phyloP scores from a whole-genome alignment of 495 filamentous ascomycete genomes.

The Trichoderma gamsii region DNA sequence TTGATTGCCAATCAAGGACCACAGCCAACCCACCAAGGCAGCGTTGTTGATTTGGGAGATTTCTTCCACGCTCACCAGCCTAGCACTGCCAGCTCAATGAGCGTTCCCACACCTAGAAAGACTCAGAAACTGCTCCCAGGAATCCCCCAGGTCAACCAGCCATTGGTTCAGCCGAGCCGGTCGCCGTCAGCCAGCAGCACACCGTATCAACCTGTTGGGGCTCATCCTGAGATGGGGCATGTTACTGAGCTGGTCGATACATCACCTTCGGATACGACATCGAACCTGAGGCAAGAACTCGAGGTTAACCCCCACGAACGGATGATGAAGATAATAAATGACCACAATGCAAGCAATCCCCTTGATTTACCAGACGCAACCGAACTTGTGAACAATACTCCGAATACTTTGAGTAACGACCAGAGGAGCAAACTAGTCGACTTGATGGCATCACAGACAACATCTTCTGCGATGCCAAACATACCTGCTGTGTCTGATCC shows the following conservation, averaged over 20 bases:
- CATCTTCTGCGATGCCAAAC: slow-evolving; percentile 22
- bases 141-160: slow-evolving; percentile 31
- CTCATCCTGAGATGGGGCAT: slow-evolving; percentile 29
- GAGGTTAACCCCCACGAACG: slow-evolving; percentile 54
- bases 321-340: slow-evolving; percentile 84
- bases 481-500: slow-evolving; percentile 17
- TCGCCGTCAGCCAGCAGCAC: slow-evolving; percentile 22
- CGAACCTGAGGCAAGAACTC: slow-evolving; percentile 42
- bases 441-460: slow-evolving; percentile 54
- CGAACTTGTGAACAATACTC: slow-evolving; percentile 54
- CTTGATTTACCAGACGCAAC: slow-evolving; percentile 66
- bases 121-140: slow-evolving; percentile 42
- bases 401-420: slow-evolving; percentile 63
- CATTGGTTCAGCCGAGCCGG: slow-evolving; percentile 24
- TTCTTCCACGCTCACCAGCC: slow-evolving; percentile 40
- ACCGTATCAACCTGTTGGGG: neutral
- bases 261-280: slow-evolving; percentile 35
- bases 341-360: slow-evolving; percentile 57
- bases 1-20: slow-evolving; percentile 53
- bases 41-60: slow-evolving; percentile 71
- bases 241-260: slow-evolving; percentile 46
- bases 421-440: slow-evolving; percentile 75
- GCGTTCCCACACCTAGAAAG: slow-evolving; percentile 18
- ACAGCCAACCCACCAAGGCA: slow-evolving; percentile 50
- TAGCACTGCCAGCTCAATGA: slow-evolving; percentile 21